These are phyloP conservation scores for Nicotiana tomentosiformis DNA, from an alignment of 257 asterid genomes.

Conservation along the genomic window DNA sequence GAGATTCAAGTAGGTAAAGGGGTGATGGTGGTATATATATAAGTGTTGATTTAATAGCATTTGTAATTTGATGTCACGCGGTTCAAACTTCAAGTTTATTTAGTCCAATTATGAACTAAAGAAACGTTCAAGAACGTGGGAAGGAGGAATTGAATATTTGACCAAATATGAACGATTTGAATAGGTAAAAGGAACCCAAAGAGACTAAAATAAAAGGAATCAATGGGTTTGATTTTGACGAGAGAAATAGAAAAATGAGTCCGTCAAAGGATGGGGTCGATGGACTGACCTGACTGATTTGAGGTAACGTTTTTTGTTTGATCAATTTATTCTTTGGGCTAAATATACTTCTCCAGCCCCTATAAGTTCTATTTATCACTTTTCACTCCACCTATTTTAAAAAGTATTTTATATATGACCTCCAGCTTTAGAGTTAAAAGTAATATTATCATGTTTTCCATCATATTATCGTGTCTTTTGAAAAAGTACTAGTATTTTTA, in stretches of 20 bases:
- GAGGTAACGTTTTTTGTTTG: conserved; percentile 1
- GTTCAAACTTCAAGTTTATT: neutral
- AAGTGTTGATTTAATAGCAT: neutral
- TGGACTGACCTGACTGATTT: neutral
- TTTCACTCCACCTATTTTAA: neutral
- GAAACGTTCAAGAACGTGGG: neutral
- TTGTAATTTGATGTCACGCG: neutral
- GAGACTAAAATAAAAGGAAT: neutral
- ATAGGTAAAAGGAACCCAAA: neutral
- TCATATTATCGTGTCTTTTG: no score
- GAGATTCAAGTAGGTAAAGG: neutral
- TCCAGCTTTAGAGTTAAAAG: neutral
- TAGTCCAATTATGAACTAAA: neutral
- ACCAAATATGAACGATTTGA: neutral
- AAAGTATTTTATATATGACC: neutral
- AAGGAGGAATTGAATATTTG: neutral
- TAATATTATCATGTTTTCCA: no score
- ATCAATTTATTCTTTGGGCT: neutral
- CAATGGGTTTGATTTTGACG: neutral
- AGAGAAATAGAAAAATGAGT: neutral
- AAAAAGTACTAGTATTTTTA: no score
- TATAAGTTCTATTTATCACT: neutral
- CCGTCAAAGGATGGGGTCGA: neutral
- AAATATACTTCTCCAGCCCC: neutral
- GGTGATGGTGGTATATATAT: neutral